Base-by-base conservation (phyloP, 441 rosid genomes). In the Adansonia madagascariensis region DNA sequence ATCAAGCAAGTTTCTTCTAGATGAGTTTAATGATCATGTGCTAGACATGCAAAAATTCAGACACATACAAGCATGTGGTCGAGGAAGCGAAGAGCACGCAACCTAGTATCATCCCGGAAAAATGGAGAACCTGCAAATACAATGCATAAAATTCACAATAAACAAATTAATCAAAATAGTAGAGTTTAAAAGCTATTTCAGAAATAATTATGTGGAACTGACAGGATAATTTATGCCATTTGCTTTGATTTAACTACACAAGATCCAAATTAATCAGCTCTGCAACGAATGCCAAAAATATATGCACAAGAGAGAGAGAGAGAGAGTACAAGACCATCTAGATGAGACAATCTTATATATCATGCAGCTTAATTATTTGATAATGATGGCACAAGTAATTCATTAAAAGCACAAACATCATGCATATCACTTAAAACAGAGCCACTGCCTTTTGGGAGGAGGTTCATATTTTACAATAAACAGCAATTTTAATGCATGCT, bases 21-120 rank as follows among this genome's bases (percentile, higher is more conserved):
- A n/a, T 39, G 55, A 71, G 12, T 17, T 61, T 63, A 82, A 70
- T 72, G 52, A 62, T 24, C 24, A 70, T 39, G 49, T 57, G 73
- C 18, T 56, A 55, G 49, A 39, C 39, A 79, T 67, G 39, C 52
- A 44, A 76, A 70, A 82, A 75, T 46, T 71, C n/a, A 80, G 80
- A 74, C 49, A 80, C 97, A 81, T 95, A 95, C 99, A 87, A 95
- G 97, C 94, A 95, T 83, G 87, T 95, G 98, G 84, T 95, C 99
- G 75, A 95, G 99, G 86, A 95, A 95, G 60, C 98, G 97, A 80
- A 95, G 98, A 79, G 98, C 99, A 62, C 98, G 97, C 93, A 95
- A 83, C 88, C 97, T 89, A 82, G 98, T 91, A 87, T 94, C 99
- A 79, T 91, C 90, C 74, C 97, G 87, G 73, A 95, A 94, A 89